phyloP scores from a whole-genome alignment of 495 filamentous ascomycete genomes.

The Xylaria sp. region DNA sequence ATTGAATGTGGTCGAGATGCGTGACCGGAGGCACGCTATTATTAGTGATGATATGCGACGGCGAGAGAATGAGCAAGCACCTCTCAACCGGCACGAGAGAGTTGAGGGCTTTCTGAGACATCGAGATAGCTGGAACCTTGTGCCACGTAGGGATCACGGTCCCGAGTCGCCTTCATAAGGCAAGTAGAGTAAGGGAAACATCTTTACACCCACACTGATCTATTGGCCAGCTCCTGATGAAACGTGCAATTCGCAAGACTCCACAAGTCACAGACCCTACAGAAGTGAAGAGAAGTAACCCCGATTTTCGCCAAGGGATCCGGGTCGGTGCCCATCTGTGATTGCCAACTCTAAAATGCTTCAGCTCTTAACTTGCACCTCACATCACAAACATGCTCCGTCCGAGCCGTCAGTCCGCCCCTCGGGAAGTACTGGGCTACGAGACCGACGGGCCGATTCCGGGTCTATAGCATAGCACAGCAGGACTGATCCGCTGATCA shows the following conservation, averaged over 20 bases:
- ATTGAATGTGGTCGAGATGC: constrained; percentile 63
- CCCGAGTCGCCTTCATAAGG: constrained; percentile 12
- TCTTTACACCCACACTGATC: not conserved
- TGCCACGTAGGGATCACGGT: not conserved
- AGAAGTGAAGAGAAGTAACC: not conserved
- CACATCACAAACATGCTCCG: not conserved
- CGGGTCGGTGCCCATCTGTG: not conserved
- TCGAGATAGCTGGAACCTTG: constrained; percentile 56
- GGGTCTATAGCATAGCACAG: constrained; percentile 48
- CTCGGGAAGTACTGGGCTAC: not conserved
- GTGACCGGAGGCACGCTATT: constrained; percentile 66
- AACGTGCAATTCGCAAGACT: not conserved
- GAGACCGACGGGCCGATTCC: constrained; percentile 40
- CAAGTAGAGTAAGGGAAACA: constrained; percentile 19
- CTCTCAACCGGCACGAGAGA: constrained; percentile 64
- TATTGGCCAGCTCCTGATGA: not conserved
- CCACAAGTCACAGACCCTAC: not conserved
- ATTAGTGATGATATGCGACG: constrained; percentile 66
- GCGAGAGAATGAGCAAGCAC: constrained; percentile 58
- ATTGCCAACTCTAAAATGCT: not conserved
- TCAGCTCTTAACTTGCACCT: too few relatives aligned
- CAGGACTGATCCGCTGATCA: constrained; percentile 46
- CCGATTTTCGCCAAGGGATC: not conserved
- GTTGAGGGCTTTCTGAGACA: constrained; percentile 76
- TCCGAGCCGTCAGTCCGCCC: not conserved